phyloP scores from a whole-genome alignment of 2,329 filamentous ascomycete genomes.

The Colletotrichum orbiculare region DNA sequence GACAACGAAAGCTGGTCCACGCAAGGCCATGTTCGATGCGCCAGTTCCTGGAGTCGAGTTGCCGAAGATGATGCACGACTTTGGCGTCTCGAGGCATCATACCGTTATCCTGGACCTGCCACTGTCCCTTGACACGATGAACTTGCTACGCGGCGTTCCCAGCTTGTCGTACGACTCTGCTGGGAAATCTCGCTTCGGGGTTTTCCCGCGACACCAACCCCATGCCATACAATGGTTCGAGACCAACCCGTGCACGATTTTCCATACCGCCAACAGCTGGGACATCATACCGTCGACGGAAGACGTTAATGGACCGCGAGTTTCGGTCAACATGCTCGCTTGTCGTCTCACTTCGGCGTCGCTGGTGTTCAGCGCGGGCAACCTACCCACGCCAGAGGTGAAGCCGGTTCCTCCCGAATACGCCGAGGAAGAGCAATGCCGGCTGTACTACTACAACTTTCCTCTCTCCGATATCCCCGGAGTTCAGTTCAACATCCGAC shows the following conservation, averaged over 20 bases:
- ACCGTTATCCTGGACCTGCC: slow-evolving; percentile 78
- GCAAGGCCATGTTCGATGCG: slow-evolving; percentile 56
- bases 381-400: slow-evolving; percentile 63
- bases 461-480: slow-evolving; percentile 47
- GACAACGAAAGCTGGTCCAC: not conserved
- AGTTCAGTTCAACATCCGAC: slow-evolving; percentile 55
- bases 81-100: slow-evolving; percentile 71
- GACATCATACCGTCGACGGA: slow-evolving; percentile 52
- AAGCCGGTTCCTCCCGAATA: slow-evolving; percentile 47
- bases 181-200: slow-evolving; percentile 70
- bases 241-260: slow-evolving; percentile 75
- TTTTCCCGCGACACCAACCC: slow-evolving; percentile 73
- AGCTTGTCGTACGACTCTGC: slow-evolving; percentile 69
- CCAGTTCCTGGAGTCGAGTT: slow-evolving; percentile 70
- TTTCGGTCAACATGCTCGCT: slow-evolving; percentile 70
- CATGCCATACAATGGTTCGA: slow-evolving; percentile 73
- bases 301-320: slow-evolving; percentile 35
- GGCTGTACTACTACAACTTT: slow-evolving; percentile 77
- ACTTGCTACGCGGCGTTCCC: slow-evolving; percentile 65
- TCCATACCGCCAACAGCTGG: slow-evolving; percentile 80
- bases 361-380: slow-evolving; percentile 72
- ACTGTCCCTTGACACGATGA: slow-evolving; percentile 71
- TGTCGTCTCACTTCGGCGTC: slow-evolving; percentile 75
- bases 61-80: slow-evolving; percentile 82
- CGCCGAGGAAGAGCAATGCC: slow-evolving; percentile 72